phyloP scores from a whole-genome alignment of 352 stramenopile species.

The Chrysophaeum taylorii region DNA sequence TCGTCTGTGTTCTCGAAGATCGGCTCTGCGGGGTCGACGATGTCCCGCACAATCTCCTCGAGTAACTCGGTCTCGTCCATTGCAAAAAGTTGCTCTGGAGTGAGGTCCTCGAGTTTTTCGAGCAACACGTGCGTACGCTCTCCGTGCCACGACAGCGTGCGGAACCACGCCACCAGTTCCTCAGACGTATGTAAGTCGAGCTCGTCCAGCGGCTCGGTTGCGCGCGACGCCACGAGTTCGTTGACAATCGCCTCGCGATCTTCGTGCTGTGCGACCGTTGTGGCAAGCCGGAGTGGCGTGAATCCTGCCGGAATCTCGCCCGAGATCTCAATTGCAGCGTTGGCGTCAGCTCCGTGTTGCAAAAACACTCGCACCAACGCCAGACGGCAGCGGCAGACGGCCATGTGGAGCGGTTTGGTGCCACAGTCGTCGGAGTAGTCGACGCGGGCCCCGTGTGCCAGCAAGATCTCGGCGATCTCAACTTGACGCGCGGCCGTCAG shows the following conservation, averaged over 20 bases:
- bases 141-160: background rate
- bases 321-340: background rate
- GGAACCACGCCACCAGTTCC: background rate
- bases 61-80: background rate
- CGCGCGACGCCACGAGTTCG: background rate
- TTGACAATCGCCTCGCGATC: background rate
- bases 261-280: background rate
- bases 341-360: background rate
- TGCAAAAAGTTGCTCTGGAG: background rate
- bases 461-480: background rate
- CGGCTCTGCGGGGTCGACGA: background rate
- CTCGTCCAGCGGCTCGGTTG: background rate
- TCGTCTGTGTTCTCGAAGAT: background rate
- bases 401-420: background rate
- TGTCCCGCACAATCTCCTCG: background rate
- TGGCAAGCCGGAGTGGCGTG: constrained; percentile 3
- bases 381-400: background rate
- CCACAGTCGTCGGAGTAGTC: background rate
- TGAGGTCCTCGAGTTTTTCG: background rate
- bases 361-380: background rate
- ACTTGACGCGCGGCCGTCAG: background rate
- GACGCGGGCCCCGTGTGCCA: background rate
- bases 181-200: background rate
- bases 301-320: background rate
- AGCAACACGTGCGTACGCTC: background rate